Percentiles rank a stretch among this genome's conserved stretches.
These are phyloP conservation scores for Lipomyces mesembrius DNA, from an alignment of 805 yeast species.

Conservation along the genomic window DNA sequence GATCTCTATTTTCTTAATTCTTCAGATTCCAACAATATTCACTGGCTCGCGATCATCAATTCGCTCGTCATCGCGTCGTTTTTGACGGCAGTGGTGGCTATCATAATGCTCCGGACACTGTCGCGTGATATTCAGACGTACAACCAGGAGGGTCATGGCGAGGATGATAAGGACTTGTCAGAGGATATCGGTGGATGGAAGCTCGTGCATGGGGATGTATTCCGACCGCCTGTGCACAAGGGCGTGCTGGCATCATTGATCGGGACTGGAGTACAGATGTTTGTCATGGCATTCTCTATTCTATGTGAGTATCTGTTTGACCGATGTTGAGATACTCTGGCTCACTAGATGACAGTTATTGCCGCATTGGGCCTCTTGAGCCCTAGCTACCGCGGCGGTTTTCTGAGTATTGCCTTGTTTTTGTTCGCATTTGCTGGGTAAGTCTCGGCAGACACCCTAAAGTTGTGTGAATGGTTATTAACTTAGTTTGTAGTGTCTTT, in stretches of 20 bases:
- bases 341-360: conserved; percentile 48
- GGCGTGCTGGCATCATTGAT: conserved; percentile 59
- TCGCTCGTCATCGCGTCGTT: conserved; percentile 67
- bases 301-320: conserved; percentile 14
- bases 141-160: conserved; percentile 40
- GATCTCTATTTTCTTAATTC: conserved; percentile 66
- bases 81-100: conserved; percentile 66
- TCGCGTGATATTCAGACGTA: conserved; percentile 54
- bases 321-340: not conserved
- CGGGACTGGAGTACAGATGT: conserved; percentile 76
- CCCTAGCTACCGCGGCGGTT: conserved; percentile 70
- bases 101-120: conserved; percentile 62
- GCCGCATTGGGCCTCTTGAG: conserved; percentile 60
- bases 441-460: not conserved
- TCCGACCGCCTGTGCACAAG: conserved; percentile 56
- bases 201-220: conserved; percentile 58
- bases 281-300: conserved; percentile 65
- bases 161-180: conserved; percentile 38
- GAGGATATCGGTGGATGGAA: conserved; percentile 56
- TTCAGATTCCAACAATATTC: conserved; percentile 58
- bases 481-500: conserved; percentile 47
- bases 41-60: conserved; percentile 78
- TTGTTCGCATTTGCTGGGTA: conserved; percentile 69
- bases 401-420: conserved; percentile 62
- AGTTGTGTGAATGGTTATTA: not conserved